Evolutionary conservation across 2,329 filamentous ascomycete genomes (phyloP), one percentile per base, ranked within the genome.

Genomic region (Colletotrichum siamense): DNA sequence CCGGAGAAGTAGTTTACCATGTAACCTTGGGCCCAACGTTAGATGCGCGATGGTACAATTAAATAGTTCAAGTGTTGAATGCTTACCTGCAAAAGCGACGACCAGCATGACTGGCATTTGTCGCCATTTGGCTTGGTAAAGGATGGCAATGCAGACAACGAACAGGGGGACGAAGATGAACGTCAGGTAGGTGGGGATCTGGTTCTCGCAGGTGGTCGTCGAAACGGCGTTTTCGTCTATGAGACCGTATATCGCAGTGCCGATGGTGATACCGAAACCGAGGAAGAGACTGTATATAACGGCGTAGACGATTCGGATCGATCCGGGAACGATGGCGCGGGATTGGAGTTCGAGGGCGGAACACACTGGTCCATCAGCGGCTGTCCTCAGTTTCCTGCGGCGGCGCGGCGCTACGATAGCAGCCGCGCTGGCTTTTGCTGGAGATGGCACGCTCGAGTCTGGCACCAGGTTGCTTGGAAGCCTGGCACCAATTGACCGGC

Each of bases 61-160:
- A 4, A 32, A 22, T 5, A 13, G 5, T 2, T 10, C 9, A 9
- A 32, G 8, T 8, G 0, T 5, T 36, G 16, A 36, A 15, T 62
- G 30, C 59, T 62, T 36, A 62, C 59, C 95, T 1, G 91, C 89
- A 73, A 94, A 91, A 2, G 94, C 91, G 71, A 97, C 95, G 63
- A 93, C 52, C 3, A 95, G 85, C 94, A 96, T 96, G 69, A 94
- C 88, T 0, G 95, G 95, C 79, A 94, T 91, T 82, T 97, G 95
- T 79, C 92, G 94, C 91, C 92, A 95, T 83, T 95, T 95, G 52
- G 94, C 95, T 79, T 96, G 94, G 82, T 96, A 96, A 82, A 96
- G 92, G 73, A 96, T 87, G 64, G 93, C 92, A 52, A 96, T 89
- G 80, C 93, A 95, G 32, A 95, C 81, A 10, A 95, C 92, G 83